A percentile compares a stretch with the other conserved stretches of the same genome.
phyloP scores from a whole-genome alignment of 2,329 filamentous ascomycete genomes.

The Cyphellophora attinorum region DNA sequence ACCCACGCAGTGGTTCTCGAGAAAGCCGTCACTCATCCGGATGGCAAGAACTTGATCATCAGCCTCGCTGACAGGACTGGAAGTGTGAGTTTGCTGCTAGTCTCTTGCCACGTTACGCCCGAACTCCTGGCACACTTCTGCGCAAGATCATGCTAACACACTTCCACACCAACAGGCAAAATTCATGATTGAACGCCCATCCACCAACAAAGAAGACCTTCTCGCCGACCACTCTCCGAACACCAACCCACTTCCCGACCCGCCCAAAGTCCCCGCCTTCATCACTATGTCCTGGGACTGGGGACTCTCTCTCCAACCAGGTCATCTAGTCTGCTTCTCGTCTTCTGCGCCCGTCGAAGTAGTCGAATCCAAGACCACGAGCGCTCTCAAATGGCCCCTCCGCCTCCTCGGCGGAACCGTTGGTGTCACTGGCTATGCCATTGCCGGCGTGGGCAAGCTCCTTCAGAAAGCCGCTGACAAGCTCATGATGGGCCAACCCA shows the following conservation, averaged over 20 bases:
- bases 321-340: conserved; percentile 14
- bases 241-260: too few relatives aligned
- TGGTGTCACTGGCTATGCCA: conserved; percentile 6
- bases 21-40: conserved; percentile 9
- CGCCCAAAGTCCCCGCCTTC: too few relatives aligned
- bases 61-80: conserved; percentile 15
- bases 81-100: conserved; percentile 8
- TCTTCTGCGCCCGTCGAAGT: conserved; percentile 15
- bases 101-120: background rate
- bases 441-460: conserved; percentile 11
- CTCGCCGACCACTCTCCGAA: too few relatives aligned
- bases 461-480: conserved; percentile 12
- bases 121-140: too few relatives aligned
- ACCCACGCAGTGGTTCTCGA: conserved; percentile 15
- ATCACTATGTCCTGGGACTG: conserved; percentile 20
- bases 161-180: too few relatives aligned
- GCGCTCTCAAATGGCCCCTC: conserved; percentile 14
- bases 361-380: conserved; percentile 10
- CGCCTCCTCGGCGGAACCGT: conserved; percentile 10
- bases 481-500: conserved; percentile 11
- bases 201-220: conserved; percentile 13
- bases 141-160: too few relatives aligned
- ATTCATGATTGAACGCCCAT: background rate
- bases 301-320: conserved; percentile 13
- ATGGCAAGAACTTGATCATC: conserved; percentile 12